Conservation (phyloP, 116 monocot species). For the Zostera marina region DNA sequence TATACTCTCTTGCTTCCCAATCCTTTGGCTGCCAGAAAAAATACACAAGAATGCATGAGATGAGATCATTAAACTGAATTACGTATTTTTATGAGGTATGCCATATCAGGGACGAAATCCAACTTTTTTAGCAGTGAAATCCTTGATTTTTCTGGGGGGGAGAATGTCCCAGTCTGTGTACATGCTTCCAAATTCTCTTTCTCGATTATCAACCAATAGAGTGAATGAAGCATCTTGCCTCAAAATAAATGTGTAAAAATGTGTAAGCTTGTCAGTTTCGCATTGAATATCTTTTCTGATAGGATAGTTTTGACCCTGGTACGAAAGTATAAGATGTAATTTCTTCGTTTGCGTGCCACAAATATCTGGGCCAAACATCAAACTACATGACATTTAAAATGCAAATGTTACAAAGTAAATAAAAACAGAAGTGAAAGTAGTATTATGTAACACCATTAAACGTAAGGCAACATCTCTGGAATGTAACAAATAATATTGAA, state of each 20-base stretch:
- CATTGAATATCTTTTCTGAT: constrained; percentile 86
- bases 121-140: constrained; percentile 84
- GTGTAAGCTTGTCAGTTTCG: constrained; percentile 89
- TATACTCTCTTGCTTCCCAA: constrained; percentile 90
- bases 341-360: constrained; percentile 97
- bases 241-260: constrained; percentile 91
- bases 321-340: constrained; percentile 82
- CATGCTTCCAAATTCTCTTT: constrained; percentile 96
- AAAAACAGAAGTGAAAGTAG: neutral
- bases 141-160: constrained; percentile 87
- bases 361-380: constrained; percentile 97
- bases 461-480: neutral
- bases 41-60: neutral
- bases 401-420: neutral
- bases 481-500: neutral
- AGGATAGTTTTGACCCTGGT: constrained; percentile 95
- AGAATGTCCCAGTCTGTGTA: constrained; percentile 98
- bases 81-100: neutral
- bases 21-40: constrained; percentile 57
- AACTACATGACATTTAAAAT: constrained; percentile 24
- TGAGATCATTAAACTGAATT: constrained; percentile 3
- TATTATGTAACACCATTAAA: neutral
- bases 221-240: constrained; percentile 91
- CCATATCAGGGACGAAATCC: neutral
- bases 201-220: constrained; percentile 81